Evolutionary conservation across 345 rosid genomes (phyloP).

Genomic region (Gossypium rotundifolium): DNA sequence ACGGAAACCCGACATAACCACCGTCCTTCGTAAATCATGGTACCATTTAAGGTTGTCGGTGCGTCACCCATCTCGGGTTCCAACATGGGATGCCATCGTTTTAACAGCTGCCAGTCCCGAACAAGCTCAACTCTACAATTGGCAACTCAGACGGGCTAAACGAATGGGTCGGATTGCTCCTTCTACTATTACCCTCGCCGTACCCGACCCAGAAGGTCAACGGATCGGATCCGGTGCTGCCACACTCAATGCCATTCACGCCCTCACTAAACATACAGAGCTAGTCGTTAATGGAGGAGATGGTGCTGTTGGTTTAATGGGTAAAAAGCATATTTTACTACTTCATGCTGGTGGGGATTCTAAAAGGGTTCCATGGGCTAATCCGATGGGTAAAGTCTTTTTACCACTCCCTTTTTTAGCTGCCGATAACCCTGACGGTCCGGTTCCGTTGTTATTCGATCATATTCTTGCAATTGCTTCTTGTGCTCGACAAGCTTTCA

Average conservation of each 20-base stretch:
- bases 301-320: conserved; percentile 35
- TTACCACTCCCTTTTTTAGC: conserved; percentile 94
- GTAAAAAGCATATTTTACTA: conserved; percentile 70
- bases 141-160: conserved; percentile 87
- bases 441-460: conserved; percentile 91
- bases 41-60: conserved; percentile 85
- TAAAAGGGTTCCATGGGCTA: conserved; percentile 97
- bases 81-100: conserved; percentile 94
- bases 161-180: conserved; percentile 73
- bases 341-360: conserved; percentile 99
- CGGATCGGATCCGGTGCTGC: conserved; percentile 99
- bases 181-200: conserved; percentile 70
- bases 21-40: conserved; percentile 81
- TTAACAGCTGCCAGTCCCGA: conserved; percentile 98
- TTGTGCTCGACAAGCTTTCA: conserved; percentile 78
- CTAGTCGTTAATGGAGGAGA: conserved; percentile 23
- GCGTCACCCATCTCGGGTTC: conserved; percentile 79
- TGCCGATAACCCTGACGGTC: conserved; percentile 88
- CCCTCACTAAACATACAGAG: conserved; percentile 55
- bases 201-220: conserved; percentile 83
- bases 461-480: conserved; percentile 97
- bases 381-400: conserved; percentile 98
- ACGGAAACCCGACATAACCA: conserved; percentile 51
- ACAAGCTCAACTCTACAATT: conserved; percentile 81
- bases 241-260: conserved; percentile 77